Conservation (phyloP, 768 basidiomycete genomes). For the button mushroom (Agaricus bisporus) region DNA sequence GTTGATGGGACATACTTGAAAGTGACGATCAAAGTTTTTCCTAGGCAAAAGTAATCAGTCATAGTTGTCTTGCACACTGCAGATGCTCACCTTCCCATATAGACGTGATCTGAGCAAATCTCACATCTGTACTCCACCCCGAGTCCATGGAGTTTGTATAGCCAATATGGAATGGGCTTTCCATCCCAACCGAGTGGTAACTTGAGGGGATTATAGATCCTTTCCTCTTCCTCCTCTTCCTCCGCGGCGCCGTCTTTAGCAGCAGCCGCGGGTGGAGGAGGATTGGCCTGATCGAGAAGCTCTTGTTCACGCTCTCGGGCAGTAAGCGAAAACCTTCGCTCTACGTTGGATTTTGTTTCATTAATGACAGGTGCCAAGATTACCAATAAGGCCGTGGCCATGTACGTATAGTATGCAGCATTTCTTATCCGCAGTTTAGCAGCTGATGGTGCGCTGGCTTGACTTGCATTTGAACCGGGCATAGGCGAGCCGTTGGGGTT, state of each 20-base stretch:
- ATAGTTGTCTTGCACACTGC: not conserved
- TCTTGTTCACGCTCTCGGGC: conserved; percentile 97
- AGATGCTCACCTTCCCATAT: conserved; percentile 79
- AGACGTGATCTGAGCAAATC: conserved; percentile 94
- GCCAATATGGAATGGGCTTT: conserved; percentile 98
- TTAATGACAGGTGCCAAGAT: conserved; percentile 61
- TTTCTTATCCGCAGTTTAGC: conserved; percentile 48
- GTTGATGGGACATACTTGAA: conserved; percentile 52
- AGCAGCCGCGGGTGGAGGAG: conserved; percentile 39
- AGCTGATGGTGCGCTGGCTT: conserved; percentile 25
- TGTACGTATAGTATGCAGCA: conserved; percentile 66
- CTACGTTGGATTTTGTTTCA: conserved; percentile 95
- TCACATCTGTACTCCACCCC: conserved; percentile 98
- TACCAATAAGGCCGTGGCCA: conserved; percentile 61
- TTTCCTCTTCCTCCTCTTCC: conserved; percentile 92
- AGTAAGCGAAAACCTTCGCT: conserved; percentile 93
- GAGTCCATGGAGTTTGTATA: conserved; percentile 95
- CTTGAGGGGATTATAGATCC: conserved; percentile 97
- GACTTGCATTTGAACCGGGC: conserved; percentile 19
- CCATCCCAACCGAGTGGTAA: conserved; percentile 97
- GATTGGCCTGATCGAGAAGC: conserved; percentile 63
- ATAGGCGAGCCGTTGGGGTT: conserved; percentile 52
- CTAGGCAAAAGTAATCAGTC: conserved; percentile 28
- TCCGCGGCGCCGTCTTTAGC: conserved; percentile 43
- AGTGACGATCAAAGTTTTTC: conserved; percentile 95